phyloP scores from a whole-genome alignment of 2,329 filamentous ascomycete species.

The Pestalotiopsis sp. region DNA sequence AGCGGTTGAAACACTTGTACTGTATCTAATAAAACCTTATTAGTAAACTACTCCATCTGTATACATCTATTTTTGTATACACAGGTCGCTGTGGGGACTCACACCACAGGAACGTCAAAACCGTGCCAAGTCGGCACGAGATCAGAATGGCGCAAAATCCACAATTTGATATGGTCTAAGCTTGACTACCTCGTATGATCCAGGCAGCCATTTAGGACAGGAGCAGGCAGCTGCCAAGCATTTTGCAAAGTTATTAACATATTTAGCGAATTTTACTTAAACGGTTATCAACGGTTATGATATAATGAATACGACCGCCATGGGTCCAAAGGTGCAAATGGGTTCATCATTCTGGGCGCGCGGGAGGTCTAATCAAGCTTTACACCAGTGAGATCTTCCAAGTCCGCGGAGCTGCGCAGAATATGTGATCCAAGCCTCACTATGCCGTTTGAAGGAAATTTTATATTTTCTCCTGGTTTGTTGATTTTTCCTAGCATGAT shows the following conservation, averaged over 20 bases:
- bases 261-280: background rate
- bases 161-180: background rate
- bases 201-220: background rate
- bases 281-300: too few species aligned
- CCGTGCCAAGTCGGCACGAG: background rate
- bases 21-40: background rate
- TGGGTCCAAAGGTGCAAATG: background rate
- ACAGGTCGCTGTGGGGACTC: background rate
- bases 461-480: too few species aligned
- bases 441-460: too few species aligned
- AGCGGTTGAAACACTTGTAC: background rate
- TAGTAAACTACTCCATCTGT: background rate
- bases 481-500: too few species aligned
- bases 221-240: background rate
- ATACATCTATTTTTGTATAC: background rate
- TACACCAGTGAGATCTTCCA: too few species aligned
- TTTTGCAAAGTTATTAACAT: background rate
- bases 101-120: background rate
- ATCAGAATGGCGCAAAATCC: background rate
- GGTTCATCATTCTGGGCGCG: too few species aligned
- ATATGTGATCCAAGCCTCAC: too few species aligned
- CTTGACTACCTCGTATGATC: background rate
- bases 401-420: too few species aligned
- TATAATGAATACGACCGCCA: background rate
- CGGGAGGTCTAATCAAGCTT: too few species aligned